A percentile compares a stretch with the other conserved stretches of the same genome.
phyloP scores from a whole-genome alignment of 495 filamentous ascomycete genomes.

The Penicillium waksmanii region DNA sequence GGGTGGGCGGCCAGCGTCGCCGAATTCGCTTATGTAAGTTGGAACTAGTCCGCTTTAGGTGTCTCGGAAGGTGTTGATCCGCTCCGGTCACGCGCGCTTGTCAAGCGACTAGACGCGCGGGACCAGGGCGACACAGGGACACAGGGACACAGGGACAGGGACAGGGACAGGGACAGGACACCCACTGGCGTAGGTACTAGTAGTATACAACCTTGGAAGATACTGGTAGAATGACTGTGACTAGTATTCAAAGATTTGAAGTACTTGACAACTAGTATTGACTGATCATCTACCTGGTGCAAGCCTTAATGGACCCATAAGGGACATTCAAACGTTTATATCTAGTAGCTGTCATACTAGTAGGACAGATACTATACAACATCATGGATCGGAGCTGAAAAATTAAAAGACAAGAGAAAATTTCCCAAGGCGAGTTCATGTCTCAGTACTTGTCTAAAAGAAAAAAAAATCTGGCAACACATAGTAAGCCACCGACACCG shows the following conservation, averaged over 20 bases:
- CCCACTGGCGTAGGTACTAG: too few species aligned
- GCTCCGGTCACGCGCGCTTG: constrained; percentile 20
- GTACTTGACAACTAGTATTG: too few species aligned
- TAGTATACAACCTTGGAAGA: too few species aligned
- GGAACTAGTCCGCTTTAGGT: constrained; percentile 43
- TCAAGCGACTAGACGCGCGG: constrained; percentile 14
- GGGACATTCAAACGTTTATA: background rate
- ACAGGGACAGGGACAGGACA: background rate
- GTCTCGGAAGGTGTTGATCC: constrained; percentile 38
- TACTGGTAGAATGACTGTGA: too few species aligned
- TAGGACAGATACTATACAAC: too few species aligned
- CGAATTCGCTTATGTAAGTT: constrained; percentile 43
- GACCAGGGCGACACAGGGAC: constrained; percentile 4
- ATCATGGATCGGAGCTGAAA: background rate
- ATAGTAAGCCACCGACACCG: constrained; percentile 40
- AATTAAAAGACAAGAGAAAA: constrained; percentile 1
- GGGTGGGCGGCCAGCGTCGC: constrained; percentile 37
- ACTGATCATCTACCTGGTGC: too few species aligned
- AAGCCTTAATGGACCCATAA: too few species aligned
- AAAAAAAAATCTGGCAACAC: constrained; percentile 34
- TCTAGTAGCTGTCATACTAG: background rate
- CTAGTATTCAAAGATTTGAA: too few species aligned
- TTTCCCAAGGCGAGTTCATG: constrained; percentile 28
- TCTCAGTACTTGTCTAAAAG: constrained; percentile 33
- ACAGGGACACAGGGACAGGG: background rate